These are phyloP conservation scores for Aspergillus floridensis DNA, from an alignment of 2,329 filamentous ascomycete genomes.

Conservation along the genomic window DNA sequence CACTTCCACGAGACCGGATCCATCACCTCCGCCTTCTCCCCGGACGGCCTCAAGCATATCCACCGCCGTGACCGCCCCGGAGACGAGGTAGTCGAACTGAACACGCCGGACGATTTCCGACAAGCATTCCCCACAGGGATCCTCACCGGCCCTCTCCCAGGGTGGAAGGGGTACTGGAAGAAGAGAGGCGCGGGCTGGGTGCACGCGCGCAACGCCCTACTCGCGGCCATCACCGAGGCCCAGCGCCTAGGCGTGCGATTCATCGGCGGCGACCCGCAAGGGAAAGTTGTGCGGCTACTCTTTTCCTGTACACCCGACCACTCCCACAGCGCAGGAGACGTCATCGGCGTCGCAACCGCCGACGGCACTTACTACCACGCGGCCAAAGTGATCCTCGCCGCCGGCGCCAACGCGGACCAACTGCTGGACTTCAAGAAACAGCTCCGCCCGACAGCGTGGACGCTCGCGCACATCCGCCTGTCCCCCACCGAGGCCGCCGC, in stretches of 20 bases:
- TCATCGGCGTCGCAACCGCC: constrained; percentile 29
- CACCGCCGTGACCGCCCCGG: constrained; percentile 27
- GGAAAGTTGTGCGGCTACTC: not conserved
- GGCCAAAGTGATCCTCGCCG: constrained; percentile 49
- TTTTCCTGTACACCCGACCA: not conserved
- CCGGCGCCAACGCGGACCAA: constrained; percentile 49
- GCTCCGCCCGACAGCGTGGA: constrained; percentile 55
- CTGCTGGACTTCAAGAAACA: constrained; percentile 53
- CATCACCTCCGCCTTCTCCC: constrained; percentile 42
- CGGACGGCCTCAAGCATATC: constrained; percentile 39
- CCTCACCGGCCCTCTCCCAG: constrained; percentile 49
- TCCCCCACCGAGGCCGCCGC: constrained; percentile 44
- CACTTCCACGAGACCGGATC: constrained; percentile 48
- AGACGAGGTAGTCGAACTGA: constrained; percentile 26
- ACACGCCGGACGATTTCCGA: constrained; percentile 47
- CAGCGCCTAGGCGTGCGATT: constrained; percentile 3
- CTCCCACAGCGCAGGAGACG: not conserved
- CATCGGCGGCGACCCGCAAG: constrained; percentile 2
- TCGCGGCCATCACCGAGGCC: constrained; percentile 13
- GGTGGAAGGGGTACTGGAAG: constrained; percentile 51
- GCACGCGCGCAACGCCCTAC: constrained; percentile 50
- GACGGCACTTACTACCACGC: constrained; percentile 45
- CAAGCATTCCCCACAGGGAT: constrained; percentile 53
- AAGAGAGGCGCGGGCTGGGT: constrained; percentile 52
- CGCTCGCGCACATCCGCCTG: constrained; percentile 53